Evolutionary conservation across 2,329 filamentous ascomycete genomes (phyloP).

Genomic region (Fusarium setosum): DNA sequence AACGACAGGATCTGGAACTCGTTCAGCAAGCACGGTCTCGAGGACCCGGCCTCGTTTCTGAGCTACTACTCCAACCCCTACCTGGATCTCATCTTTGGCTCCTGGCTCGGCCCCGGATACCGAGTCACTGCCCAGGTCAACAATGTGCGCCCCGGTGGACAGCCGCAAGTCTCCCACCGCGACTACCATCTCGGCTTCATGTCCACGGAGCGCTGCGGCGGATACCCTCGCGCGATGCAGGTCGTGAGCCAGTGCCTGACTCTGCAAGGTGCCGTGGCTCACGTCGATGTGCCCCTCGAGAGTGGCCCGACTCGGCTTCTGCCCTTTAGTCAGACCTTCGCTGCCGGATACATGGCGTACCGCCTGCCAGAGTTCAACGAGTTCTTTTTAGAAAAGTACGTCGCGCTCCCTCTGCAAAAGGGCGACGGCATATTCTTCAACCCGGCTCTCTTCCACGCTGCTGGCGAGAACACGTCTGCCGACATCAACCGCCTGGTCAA

Average conservation of each 20-base stretch:
- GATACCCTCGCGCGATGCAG: constrained; percentile 65
- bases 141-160: constrained; percentile 68
- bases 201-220: constrained; percentile 56
- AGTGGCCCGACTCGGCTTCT: constrained; percentile 71
- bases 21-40: constrained; percentile 68
- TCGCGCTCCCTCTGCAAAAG: constrained; percentile 62
- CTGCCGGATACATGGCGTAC: constrained; percentile 69
- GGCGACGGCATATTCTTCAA: constrained; percentile 75
- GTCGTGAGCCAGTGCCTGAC: constrained; percentile 67
- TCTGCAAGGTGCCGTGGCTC: constrained; percentile 72
- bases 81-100: constrained; percentile 61
- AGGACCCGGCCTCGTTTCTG: constrained; percentile 63
- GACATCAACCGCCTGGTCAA: constrained; percentile 67
- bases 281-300: constrained; percentile 68
- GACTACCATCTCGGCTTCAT: constrained; percentile 76
- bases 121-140: constrained; percentile 72
- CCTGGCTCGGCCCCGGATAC: constrained; percentile 71
- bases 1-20: constrained; percentile 76
- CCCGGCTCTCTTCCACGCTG: constrained; percentile 71
- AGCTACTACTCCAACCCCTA: constrained; percentile 71
- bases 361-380: constrained; percentile 62
- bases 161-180: constrained; percentile 67
- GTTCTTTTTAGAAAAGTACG: constrained; percentile 64
- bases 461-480: constrained; percentile 64
- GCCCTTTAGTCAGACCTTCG: constrained; percentile 69